Evolutionary conservation across 441 rosid species (phyloP), one percentile per base, ranked within the genome.

Genomic region (Pelargonium exstipulatum): DNA sequence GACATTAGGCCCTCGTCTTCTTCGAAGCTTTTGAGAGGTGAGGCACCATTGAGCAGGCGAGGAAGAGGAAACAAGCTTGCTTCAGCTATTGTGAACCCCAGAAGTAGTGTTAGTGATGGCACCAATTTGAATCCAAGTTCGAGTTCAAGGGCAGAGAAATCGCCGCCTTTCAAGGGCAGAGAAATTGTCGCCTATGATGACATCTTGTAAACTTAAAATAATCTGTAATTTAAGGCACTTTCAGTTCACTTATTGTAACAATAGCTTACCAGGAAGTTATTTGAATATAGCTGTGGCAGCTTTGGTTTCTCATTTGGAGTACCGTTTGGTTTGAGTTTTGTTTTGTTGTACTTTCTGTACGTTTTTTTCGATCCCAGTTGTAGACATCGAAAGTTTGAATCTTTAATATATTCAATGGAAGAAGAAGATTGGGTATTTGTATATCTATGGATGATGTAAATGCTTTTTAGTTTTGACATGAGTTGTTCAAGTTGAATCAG

Each of bases 101-200:
- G 76, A 70, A 87, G 70, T n/a, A 58, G 68, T 45, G 9, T 58
- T 3, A 13, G 62, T 9, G 80, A 64, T 73, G 67, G 80, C 51
- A 46, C 51, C 51, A 49, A 4, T 49, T 49, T 17, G 17, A 24
- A 24, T 24, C 26, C 26, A 24, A 24, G 26, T 24, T 24, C 26
- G 26, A 49, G 55, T 65, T 45, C 71, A n/a, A 53, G 70, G 65
- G 62, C 76, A 40, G 86, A 76, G 57, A 73, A 3, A n/a, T n/a
- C n/a, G 55, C 18, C 40, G 67, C 84, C 87, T 49, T 77, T 84
- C 72, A 81, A 77, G 78, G 85, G 86, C 61, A 82, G 98, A 77
- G 88, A 83, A 57, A 83, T 87, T 4, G 75, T 92, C 61, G 92
- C 92, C 46, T 92, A 92, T 71, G 94, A 90, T 66, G 98, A 93